Evolutionary conservation across 2,329 filamentous ascomycete species (phyloP).

Genomic region (Ilyonectria robusta): DNA sequence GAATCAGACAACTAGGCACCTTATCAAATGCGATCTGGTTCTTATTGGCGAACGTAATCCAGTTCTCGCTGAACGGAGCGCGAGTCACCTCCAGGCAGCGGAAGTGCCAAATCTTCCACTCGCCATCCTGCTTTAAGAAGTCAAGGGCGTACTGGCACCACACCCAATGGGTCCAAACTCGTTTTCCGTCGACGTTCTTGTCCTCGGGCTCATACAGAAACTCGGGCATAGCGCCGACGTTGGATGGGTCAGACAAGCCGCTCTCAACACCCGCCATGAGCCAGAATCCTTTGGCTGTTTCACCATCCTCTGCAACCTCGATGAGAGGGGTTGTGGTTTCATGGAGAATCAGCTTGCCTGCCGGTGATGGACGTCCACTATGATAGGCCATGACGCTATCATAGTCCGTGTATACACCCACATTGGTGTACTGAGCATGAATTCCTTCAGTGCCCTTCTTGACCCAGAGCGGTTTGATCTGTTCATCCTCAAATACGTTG

Average conservation of each 20-base stretch:
- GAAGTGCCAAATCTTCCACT: conserved; percentile 23
- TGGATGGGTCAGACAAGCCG: conserved; percentile 12
- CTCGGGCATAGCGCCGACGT: conserved; percentile 16
- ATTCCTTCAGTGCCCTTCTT: conserved; percentile 16
- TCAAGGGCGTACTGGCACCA: conserved; percentile 24
- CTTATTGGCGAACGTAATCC: conserved; percentile 24
- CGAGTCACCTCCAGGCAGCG: conserved; percentile 20
- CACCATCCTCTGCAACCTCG: conserved; percentile 17
- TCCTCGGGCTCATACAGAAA: conserved; percentile 23
- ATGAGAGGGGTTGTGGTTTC: conserved; percentile 18
- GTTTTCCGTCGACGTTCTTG: conserved; percentile 16
- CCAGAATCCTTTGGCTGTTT: conserved; percentile 25
- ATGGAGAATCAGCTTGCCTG: conserved; percentile 16
- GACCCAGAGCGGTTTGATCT: conserved; percentile 20
- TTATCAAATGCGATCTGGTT: conserved; percentile 24
- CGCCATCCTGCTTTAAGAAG: conserved; percentile 20
- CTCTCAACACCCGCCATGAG: conserved; percentile 24
- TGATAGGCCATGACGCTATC: conserved; percentile 24
- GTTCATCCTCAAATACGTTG: conserved; percentile 18
- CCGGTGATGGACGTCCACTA: conserved; percentile 12
- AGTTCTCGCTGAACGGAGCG: conserved; percentile 21
- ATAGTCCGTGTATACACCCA: conserved; percentile 19
- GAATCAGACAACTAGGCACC: background rate
- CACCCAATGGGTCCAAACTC: conserved; percentile 20
- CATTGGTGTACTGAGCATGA: conserved; percentile 16